Conservation (phyloP, 2,329 filamentous ascomycete genomes). For the Phialophora verrucosa region DNA sequence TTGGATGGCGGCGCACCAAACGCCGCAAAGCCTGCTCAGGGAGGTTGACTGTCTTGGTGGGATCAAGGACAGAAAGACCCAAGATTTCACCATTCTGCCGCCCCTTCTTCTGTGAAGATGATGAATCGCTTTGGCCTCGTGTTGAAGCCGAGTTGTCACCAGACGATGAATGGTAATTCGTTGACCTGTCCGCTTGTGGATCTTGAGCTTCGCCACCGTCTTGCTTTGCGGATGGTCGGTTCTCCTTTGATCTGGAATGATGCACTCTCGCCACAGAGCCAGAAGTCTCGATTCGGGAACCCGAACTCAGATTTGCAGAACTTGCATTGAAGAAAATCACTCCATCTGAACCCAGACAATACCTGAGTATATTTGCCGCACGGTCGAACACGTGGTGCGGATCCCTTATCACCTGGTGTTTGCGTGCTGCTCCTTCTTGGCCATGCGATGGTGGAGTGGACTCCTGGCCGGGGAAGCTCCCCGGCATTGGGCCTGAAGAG, state of each 20-base stretch:
- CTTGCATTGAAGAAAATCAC: constrained; percentile 44
- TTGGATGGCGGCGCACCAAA: constrained; percentile 54
- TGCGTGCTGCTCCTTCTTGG: not conserved
- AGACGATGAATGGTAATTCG: constrained; percentile 3
- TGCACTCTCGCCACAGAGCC: constrained; percentile 20
- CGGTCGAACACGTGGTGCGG: constrained; percentile 47
- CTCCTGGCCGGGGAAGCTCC: constrained; percentile 1
- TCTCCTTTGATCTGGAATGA: constrained; percentile 15
- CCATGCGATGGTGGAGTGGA: not conserved
- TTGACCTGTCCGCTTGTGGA: not conserved
- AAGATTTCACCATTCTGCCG: constrained; percentile 33
- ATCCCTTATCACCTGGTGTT: constrained; percentile 19
- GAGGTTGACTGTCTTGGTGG: constrained; percentile 39
- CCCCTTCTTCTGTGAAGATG: constrained; percentile 39
- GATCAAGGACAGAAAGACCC: constrained; percentile 16
- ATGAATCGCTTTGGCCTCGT: constrained; percentile 23
- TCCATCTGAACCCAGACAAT: constrained; percentile 52
- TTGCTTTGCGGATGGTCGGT: not conserved
- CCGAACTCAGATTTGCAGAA: constrained; percentile 32
- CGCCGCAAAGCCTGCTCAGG: constrained; percentile 50
- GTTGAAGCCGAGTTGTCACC: constrained; percentile 19
- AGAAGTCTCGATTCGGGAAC: constrained; percentile 23
- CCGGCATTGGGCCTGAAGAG: constrained; percentile 3
- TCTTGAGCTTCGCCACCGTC: not conserved
- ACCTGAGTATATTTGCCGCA: constrained; percentile 53